A percentile compares a stretch with the other conserved stretches of the same genome.
Conservation (phyloP, 805 yeast genomes). For the Pichia gijzeniarum region DNA sequence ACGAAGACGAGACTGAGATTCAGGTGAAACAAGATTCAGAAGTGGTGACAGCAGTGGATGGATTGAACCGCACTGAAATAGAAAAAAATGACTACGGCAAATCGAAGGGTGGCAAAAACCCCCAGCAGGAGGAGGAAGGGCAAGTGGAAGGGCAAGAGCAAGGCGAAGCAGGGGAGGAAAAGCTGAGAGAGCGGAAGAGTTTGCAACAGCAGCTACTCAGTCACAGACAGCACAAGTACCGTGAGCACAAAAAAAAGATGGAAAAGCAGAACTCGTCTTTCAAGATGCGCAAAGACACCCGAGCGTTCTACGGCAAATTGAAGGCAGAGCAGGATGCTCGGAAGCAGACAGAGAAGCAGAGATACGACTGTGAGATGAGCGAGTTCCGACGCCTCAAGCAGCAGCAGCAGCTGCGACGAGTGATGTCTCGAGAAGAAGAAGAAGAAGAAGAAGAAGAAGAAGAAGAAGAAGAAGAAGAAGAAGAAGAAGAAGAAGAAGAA, state of each 20-base stretch:
- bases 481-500: too few relatives aligned
- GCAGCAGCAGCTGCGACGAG: neutral
- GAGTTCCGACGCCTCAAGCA: neutral
- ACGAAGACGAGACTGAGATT: conserved; percentile 12
- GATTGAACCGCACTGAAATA: neutral
- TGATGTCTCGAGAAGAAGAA: conserved; percentile 8
- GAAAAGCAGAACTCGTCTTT: conserved; percentile 37
- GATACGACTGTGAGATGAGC: neutral
- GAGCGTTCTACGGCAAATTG: conserved; percentile 30
- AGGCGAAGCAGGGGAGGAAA: neutral
- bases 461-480: neutral
- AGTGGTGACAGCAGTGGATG: neutral
- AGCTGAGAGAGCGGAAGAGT: conserved; percentile 28
- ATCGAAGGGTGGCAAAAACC: too few relatives aligned
- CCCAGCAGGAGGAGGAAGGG: too few relatives aligned
- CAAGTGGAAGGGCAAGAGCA: conserved; percentile 18
- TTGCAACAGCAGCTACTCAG: conserved; percentile 38
- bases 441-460: conserved; percentile 5
- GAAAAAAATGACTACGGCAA: too few relatives aligned
- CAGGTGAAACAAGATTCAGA: conserved; percentile 12
- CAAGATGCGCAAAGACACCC: conserved; percentile 34
- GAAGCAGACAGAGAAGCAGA: neutral
- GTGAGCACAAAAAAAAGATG: conserved; percentile 27
- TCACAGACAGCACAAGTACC: conserved; percentile 27
- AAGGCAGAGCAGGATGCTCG: conserved; percentile 23